Conservation (phyloP, 768 basidiomycete species). For the Phylloporus arenicola region DNA sequence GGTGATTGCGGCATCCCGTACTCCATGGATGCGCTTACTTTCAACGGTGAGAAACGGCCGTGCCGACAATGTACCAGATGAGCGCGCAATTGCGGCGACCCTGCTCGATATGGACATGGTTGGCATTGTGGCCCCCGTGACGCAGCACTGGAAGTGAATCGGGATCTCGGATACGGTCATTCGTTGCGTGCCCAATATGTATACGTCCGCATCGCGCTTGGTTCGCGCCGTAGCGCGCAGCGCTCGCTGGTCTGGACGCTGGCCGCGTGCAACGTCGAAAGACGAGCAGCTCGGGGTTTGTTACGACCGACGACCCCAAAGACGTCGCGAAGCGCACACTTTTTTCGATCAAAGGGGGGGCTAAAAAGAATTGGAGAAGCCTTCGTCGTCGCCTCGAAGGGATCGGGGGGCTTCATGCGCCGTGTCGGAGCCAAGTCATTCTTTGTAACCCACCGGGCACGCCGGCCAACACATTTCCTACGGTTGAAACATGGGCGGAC, state of each 20-base stretch:
- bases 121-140: neutral
- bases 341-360: neutral
- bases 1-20: constrained; percentile 1
- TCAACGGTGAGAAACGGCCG: neutral
- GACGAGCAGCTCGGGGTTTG: neutral
- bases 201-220: neutral
- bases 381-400: neutral
- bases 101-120: neutral
- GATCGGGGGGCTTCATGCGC: neutral
- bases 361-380: neutral
- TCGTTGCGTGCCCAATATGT: neutral
- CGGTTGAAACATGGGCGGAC: constrained; percentile 1
- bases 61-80: neutral
- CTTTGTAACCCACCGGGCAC: neutral
- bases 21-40: neutral
- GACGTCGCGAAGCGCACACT: neutral
- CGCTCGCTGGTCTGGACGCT: neutral
- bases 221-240: neutral
- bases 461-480: neutral
- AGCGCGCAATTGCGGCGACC: neutral
- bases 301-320: neutral
- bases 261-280: neutral
- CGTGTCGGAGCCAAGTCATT: constrained; percentile 1
- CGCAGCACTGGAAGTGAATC: neutral
- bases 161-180: neutral